Percentiles rank a stretch among this genome's conserved stretches.
These are phyloP conservation scores for Talaromyces verruculosus DNA, from an alignment of 2,329 filamentous ascomycete species.

Conservation along the genomic window DNA sequence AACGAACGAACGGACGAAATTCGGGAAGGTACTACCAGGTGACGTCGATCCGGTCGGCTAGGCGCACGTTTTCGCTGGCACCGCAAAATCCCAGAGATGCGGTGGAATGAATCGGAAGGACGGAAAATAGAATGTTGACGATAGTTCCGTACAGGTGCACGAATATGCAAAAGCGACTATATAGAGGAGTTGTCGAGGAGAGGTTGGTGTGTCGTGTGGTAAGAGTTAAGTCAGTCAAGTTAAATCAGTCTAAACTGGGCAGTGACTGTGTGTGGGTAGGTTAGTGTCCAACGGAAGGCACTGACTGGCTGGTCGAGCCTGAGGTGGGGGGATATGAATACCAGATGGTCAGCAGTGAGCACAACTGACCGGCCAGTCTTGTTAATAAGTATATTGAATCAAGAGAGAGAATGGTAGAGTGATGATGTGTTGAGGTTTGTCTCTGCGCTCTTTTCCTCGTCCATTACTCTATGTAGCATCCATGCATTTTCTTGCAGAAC, in stretches of 20 bases:
- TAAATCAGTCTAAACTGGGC: conserved; percentile 13
- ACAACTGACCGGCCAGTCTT: neutral
- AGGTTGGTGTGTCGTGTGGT: conserved; percentile 15
- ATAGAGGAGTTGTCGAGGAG: neutral
- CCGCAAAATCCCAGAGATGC: neutral
- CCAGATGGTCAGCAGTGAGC: conserved; percentile 1
- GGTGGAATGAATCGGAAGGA: neutral
- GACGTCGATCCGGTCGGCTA: conserved; percentile 19
- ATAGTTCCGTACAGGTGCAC: neutral
- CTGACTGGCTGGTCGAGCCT: neutral
- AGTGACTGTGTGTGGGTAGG: conserved; percentile 6
- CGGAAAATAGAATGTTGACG: neutral
- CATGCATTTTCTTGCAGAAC: neutral
- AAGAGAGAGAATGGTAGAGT: neutral
- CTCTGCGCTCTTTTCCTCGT: neutral
- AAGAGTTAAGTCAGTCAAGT: conserved; percentile 17
- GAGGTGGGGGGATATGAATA: neutral
- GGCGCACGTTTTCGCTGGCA: conserved; percentile 10
- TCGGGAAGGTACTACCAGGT: conserved; percentile 7
- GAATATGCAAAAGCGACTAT: neutral
- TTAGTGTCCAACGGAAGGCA: conserved; percentile 1
- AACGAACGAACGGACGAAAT: conserved; percentile 9
- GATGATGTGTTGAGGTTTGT: neutral
- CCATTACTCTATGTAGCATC: neutral
- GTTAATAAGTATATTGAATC: neutral